Percentiles rank a stretch among this genome's conserved stretches.
Evolutionary conservation across 2,329 filamentous ascomycete genomes (phyloP).

Genomic region (Fusarium miscanthi): DNA sequence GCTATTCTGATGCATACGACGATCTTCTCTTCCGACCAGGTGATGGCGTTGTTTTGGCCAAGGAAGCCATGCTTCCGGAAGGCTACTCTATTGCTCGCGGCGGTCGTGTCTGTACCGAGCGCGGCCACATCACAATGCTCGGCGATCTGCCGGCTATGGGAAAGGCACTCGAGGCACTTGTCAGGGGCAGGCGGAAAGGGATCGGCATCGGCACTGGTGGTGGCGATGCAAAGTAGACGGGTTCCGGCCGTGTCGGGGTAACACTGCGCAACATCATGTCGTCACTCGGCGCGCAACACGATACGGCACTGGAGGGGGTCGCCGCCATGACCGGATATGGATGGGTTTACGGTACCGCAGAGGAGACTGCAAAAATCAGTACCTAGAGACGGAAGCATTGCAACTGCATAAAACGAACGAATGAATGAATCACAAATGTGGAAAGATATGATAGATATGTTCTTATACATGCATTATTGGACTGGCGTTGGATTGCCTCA

Average conservation of each 20-base stretch:
- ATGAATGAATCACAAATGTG: conserved; percentile 11
- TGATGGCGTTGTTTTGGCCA: conserved; percentile 88
- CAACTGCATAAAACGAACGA: neutral
- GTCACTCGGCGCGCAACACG: conserved; percentile 3
- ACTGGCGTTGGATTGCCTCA: conserved; percentile 23
- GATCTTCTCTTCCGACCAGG: conserved; percentile 87
- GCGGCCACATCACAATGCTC: conserved; percentile 87
- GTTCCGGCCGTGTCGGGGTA: conserved; percentile 21
- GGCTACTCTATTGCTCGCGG: conserved; percentile 81
- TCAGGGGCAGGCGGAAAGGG: conserved; percentile 74
- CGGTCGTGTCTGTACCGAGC: conserved; percentile 81
- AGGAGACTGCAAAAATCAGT: neutral
- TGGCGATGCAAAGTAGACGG: conserved; percentile 14
- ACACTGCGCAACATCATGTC: conserved; percentile 22
- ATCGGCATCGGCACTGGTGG: conserved; percentile 69
- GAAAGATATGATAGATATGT: conserved; percentile 2
- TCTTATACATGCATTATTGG: conserved; percentile 26
- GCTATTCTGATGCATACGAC: conserved; percentile 82
- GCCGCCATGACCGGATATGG: neutral
- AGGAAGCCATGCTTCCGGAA: conserved; percentile 84
- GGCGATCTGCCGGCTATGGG: conserved; percentile 88
- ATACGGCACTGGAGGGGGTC: conserved; percentile 19
- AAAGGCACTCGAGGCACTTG: conserved; percentile 74
- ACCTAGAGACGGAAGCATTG: neutral
- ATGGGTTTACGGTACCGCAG: neutral